Evolutionary conservation across 2,329 filamentous ascomycete species (phyloP).

Genomic region (Stagonosporopsis cucurbitacearum): DNA sequence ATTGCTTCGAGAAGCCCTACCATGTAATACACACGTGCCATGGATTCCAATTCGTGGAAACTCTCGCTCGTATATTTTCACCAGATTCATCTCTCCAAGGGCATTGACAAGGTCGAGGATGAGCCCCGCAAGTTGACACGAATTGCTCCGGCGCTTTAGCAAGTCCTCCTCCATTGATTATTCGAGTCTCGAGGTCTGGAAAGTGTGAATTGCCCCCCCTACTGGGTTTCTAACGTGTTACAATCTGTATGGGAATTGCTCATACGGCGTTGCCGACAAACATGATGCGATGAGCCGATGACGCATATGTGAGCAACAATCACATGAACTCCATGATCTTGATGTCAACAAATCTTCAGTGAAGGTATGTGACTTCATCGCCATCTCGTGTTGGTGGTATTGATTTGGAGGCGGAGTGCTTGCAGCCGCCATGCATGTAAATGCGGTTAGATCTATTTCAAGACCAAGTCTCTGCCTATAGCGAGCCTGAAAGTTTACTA

Average conservation of each 20-base stretch:
- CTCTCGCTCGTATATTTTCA: neutral
- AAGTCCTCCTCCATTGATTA: too few relatives aligned
- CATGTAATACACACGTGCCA: neutral
- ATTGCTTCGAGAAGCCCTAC: neutral
- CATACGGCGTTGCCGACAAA: neutral
- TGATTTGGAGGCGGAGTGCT: slow-evolving; percentile 6
- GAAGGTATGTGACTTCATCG: neutral
- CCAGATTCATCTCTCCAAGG: neutral
- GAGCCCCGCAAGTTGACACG: too few relatives aligned
- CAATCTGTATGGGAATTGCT: neutral
- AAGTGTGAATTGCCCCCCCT: too few relatives aligned
- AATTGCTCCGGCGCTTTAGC: neutral
- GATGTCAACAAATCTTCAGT: neutral
- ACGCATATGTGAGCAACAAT: neutral
- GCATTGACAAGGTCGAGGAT: neutral
- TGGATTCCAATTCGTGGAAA: neutral
- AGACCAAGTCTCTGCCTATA: neutral
- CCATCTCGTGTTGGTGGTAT: neutral
- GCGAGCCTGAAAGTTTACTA: too few relatives aligned
- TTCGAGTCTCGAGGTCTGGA: too few relatives aligned
- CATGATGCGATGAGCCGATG: neutral
- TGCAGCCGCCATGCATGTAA: neutral
- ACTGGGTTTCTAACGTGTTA: too few relatives aligned
- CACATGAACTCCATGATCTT: neutral
- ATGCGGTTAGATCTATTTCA: slow-evolving; percentile 3